Base-by-base conservation (phyloP, 2,329 filamentous ascomycete species). In the Metarhizium sp. region DNA sequence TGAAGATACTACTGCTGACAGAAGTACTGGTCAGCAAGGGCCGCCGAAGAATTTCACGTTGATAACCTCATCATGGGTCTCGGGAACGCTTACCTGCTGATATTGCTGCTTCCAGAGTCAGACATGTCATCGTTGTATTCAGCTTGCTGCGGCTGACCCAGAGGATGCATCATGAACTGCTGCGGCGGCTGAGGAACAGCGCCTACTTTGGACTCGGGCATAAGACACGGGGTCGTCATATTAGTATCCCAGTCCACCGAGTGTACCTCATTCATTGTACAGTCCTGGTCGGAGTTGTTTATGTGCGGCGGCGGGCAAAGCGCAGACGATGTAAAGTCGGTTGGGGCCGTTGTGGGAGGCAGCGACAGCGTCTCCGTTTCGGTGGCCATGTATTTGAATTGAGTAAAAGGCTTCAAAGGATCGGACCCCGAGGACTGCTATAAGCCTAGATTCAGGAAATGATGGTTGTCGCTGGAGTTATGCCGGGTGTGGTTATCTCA, bases 291-390 rank as follows among this genome's bases (percentile, higher is more conserved):
- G 10, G 38, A 43, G 50, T 60, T 56, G 60, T 64, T 52, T 62
- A 58, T 53, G 29, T 53, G 47, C 3, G 49, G 34, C 20, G 55
- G 45, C 25, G 56, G 50, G 57, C 65, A 67, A 57, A 64, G 61
- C 25, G 64, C 47, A 36, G 49, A 65, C 52, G 63, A 63, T 42
- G 64, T 59, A 55, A 66, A 55, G 29, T 69, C 66, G 46, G 68
- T 67, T 20, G 68, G 63, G 29, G 63, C 65, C 16, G 67, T 69
- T 42, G 66, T 66, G 10, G 67, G 64, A 16, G 65, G 66, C 32
- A 69, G 56, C 50, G 64, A 68, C 38, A 67, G 50, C 13, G 66
- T 67, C 42, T 69, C 67, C 40, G 67, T 69, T 43, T 69, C 65
- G 61, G 67, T 69, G 18, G 63, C 60, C 66, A 69, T 69, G 59